A percentile compares a stretch with the other conserved stretches of the same genome.
Conservation (phyloP, 2,329 filamentous ascomycete species). For the Penicillium psychrosexuale region DNA sequence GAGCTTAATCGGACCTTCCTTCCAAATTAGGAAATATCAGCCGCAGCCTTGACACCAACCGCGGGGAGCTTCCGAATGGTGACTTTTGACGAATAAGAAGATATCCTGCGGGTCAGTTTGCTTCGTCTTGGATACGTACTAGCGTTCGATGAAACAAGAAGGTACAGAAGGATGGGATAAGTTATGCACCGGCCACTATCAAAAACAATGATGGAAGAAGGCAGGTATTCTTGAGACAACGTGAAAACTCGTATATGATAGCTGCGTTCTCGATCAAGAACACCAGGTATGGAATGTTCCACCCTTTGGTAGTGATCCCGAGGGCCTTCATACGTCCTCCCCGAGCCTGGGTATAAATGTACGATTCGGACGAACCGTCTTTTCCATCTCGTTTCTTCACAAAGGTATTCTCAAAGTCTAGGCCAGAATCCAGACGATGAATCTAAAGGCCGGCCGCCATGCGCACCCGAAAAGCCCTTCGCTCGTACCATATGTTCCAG, state of each 20-base stretch:
- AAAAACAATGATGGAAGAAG: no score
- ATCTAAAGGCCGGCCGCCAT: slow-evolving; percentile 45
- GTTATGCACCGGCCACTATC: no score
- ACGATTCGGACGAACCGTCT: background rate
- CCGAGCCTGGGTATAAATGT: background rate
- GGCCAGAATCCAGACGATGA: slow-evolving; percentile 47
- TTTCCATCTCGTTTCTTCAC: slow-evolving; percentile 21
- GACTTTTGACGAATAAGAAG: background rate
- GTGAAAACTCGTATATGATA: no score
- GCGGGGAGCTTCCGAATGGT: background rate
- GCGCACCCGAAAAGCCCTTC: slow-evolving; percentile 35
- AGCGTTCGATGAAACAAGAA: no score
- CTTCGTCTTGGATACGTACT: background rate
- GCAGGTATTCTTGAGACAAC: no score
- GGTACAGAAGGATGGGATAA: no score
- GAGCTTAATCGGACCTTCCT: background rate
- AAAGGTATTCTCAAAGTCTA: slow-evolving; percentile 45
- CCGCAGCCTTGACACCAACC: background rate
- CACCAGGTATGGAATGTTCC: no score
- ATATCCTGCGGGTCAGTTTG: background rate
- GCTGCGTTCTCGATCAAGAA: no score
- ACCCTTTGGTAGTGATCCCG: no score
- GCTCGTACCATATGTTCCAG: slow-evolving; percentile 47
- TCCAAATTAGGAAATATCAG: background rate
- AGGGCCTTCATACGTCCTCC: background rate